Evolutionary conservation across 164 flowering plant genomes (phyloP), one percentile per base, ranked within the genome.

Genomic region (Buxus sempervirens): DNA sequence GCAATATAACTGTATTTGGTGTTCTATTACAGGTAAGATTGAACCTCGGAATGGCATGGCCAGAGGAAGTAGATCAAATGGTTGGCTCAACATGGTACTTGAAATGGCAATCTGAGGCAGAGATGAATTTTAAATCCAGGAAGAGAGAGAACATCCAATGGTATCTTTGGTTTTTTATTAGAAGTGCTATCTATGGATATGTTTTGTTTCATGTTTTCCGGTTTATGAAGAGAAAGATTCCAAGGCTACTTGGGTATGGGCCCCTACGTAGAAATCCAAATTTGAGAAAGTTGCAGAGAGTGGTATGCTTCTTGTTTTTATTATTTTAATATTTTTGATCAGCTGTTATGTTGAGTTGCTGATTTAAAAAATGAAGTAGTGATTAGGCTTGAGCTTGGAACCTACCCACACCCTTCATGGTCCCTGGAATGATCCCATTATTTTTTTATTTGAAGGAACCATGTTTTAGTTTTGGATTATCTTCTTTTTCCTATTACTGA

Each of bases 1-100:
- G 55, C 28, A 42, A 58, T 26, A 27, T 9, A 0, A 21, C 54
- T 68, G 42, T 58, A 9, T 67, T 15, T 66, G 25, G 58, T 45
- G 45, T 76, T 64, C 36, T 64, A 32, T 66, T 66, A 18, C 80
- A 93, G 98, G 74, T 87, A 66, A 84, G 90, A 77, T 75, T 88
- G 60, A 78, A 51, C 53, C 76, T 90, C 78, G 98, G 98, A 60
- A 88, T 90, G 97, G 96, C 92, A 41, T 89, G 91, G 93, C 96
- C 96, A 27, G 93, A 90, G 72, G 89, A 86, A 70, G 73, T 80
- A 42, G 78, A 73, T 81, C 85, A 83, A 78, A 66, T 76, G 68
- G 89, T 83, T 76, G 91, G 75, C 72, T 76, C 95, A 41, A 82
- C 91, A 24, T 88, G 94, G 96, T 93, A 93, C 79, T 77, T 93